Conservation (phyloP, 768 basidiomycete genomes). For the Boletus vinaceobasis region DNA sequence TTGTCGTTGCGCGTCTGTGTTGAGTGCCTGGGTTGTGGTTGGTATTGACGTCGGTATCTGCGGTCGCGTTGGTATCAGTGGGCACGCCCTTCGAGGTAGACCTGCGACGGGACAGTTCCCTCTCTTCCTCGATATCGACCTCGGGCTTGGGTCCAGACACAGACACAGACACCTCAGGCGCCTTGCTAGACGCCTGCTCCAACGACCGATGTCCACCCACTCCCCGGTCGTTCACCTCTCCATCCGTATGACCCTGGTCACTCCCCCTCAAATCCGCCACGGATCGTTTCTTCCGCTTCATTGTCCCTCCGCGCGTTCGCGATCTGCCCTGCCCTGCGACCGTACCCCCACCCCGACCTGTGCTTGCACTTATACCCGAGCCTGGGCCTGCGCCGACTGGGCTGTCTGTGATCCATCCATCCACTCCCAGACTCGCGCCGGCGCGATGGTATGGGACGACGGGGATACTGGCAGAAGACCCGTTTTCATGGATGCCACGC, state of each 20-base stretch:
- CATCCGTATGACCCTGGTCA: slow-evolving; percentile 29
- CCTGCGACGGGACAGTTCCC: not conserved
- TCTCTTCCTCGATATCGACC: not conserved
- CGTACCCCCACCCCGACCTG: not conserved
- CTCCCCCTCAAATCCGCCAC: slow-evolving; percentile 26
- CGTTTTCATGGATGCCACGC: slow-evolving; percentile 1
- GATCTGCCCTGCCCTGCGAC: not conserved
- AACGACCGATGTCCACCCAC: not conserved
- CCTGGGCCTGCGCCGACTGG: not conserved
- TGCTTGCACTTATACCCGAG: not conserved
- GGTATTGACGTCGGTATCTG: not conserved
- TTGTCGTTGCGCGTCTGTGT: slow-evolving; percentile 4
- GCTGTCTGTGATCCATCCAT: slow-evolving; percentile 23
- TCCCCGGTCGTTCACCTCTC: slow-evolving; percentile 11
- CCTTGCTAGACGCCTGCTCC: not conserved
- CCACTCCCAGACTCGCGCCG: not conserved
- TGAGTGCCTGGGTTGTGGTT: not conserved
- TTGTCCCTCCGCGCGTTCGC: slow-evolving; percentile 1
- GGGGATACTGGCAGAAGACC: not conserved
- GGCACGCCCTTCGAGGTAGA: not conserved
- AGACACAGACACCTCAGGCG: not conserved
- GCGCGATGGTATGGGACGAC: not conserved
- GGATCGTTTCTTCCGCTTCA: slow-evolving; percentile 17
- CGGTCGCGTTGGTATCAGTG: not conserved
- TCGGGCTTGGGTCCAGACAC: not conserved